phyloP scores from a whole-genome alignment of 73 alveolate species.

The Paramecium caudatum region DNA sequence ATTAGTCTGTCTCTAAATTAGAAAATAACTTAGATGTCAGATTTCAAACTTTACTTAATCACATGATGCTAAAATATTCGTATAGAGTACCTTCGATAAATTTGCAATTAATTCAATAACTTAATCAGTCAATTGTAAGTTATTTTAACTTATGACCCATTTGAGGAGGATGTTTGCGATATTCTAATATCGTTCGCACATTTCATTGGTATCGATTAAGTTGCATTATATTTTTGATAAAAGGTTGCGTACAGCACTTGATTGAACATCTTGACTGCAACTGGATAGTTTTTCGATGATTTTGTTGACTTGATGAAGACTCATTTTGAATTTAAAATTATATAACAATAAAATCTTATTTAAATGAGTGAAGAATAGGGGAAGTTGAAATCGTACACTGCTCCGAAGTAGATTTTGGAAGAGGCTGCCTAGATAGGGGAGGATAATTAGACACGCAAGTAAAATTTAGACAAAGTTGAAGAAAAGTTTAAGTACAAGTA shows the following conservation, averaged over 20 bases:
- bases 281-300: not conserved
- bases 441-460: conserved; percentile 47
- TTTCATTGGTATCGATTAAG: not conserved
- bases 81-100: conserved; percentile 1
- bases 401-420: conserved; percentile 60
- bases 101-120: not conserved
- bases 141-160: conserved; percentile 10
- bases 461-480: conserved; percentile 41
- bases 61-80: not conserved
- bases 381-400: conserved; percentile 61
- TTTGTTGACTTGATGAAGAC: conserved; percentile 14
- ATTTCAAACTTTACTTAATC: conserved; percentile 13
- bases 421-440: conserved; percentile 57
- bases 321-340: not conserved
- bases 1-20: not conserved
- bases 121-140: not conserved
- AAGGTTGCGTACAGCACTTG: not conserved
- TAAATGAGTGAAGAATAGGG: conserved; percentile 62
- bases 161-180: not conserved
- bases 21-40: not conserved
- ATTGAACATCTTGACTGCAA: conserved; percentile 36
- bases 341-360: not conserved
- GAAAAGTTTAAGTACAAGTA: conserved; percentile 60
- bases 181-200: not conserved
- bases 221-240: conserved; percentile 45